A percentile compares a stretch with the other conserved stretches of the same genome.
Evolutionary conservation across 1,284 basidiomycete genomes (phyloP).

Genomic region (Ustilago nuda): DNA sequence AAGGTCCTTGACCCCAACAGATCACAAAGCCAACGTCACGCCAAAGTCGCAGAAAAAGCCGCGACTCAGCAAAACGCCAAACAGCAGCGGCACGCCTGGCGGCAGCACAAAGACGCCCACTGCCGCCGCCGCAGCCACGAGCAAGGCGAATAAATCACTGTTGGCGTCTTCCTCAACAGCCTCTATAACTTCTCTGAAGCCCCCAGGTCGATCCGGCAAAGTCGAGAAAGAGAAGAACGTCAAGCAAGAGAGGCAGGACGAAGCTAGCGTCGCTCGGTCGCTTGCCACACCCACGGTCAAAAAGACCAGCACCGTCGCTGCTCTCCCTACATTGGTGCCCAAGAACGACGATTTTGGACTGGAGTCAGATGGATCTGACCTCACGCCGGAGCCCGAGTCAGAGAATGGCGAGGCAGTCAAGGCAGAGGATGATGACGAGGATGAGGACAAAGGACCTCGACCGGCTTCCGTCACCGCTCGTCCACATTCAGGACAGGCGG

Average conservation of each 20-base stretch:
- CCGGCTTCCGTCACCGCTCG: constrained; percentile 21
- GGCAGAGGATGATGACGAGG: constrained; percentile 30
- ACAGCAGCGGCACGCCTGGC: constrained; percentile 5
- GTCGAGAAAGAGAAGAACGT: constrained; percentile 9
- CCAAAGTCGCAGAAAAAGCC: constrained; percentile 38
- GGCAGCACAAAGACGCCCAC: constrained; percentile 5
- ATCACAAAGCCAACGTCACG: constrained; percentile 21
- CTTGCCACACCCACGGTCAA: constrained; percentile 15
- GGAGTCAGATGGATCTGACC: constrained; percentile 49
- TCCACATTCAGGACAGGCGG: constrained; percentile 20
- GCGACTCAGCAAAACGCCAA: constrained; percentile 13
- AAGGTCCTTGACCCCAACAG: constrained; percentile 40
- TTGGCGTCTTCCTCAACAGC: constrained; percentile 1
- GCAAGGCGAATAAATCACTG: constrained; percentile 2
- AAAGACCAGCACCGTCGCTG: constrained; percentile 11
- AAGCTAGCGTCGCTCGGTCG: constrained; percentile 18
- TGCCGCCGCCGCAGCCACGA: neutral
- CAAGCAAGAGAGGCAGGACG: constrained; percentile 32
- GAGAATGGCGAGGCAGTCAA: constrained; percentile 31
- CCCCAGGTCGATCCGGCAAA: constrained; percentile 12
- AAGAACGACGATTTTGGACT: constrained; percentile 22
- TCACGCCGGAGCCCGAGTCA: constrained; percentile 49
- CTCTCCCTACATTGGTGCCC: constrained; percentile 1
- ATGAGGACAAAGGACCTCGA: constrained; percentile 34
- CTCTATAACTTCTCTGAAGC: constrained; percentile 6